Percentiles rank a stretch among this genome's conserved stretches.
Conservation (phyloP, 768 basidiomycete genomes). For the Leccinum rimulosum region DNA sequence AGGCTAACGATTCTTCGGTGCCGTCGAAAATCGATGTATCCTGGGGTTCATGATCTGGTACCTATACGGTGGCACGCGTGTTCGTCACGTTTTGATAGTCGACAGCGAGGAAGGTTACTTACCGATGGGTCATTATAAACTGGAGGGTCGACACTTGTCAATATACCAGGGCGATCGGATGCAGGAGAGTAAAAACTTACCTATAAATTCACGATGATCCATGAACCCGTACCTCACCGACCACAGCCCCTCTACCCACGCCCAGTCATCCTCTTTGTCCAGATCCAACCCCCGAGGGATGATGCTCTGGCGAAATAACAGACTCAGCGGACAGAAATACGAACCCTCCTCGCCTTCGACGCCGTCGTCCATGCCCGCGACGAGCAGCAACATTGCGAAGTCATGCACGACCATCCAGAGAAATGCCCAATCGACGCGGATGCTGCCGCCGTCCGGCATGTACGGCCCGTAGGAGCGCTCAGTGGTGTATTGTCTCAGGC, state of each 20-base stretch:
- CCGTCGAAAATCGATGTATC: constrained; percentile 50
- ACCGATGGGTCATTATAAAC: constrained; percentile 48
- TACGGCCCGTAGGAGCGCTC: constrained; percentile 59
- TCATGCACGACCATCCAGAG: constrained; percentile 54
- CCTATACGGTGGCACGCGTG: constrained; percentile 14
- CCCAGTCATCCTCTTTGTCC: constrained; percentile 31
- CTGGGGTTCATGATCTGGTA: constrained; percentile 32
- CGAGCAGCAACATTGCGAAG: constrained; percentile 47
- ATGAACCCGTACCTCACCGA: constrained; percentile 62
- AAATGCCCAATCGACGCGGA: constrained; percentile 58
- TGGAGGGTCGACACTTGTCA: constrained; percentile 20
- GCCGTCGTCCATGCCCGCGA: constrained; percentile 36
- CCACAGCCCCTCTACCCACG: constrained; percentile 56
- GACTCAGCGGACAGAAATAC: constrained; percentile 41
- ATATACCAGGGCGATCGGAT: not conserved
- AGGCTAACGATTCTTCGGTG: constrained; percentile 50
- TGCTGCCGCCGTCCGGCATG: constrained; percentile 38
- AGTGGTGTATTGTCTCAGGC: constrained; percentile 52
- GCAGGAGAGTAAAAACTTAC: constrained; percentile 38
- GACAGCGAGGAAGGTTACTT: constrained; percentile 1
- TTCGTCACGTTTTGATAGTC: not conserved
- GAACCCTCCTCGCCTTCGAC: constrained; percentile 27
- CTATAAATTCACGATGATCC: constrained; percentile 63
- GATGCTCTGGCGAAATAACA: constrained; percentile 53
- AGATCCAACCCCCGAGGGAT: constrained; percentile 40